Base-by-base conservation (phyloP, 495 filamentous ascomycete genomes). In the Aspergillus egyptiacus region DNA sequence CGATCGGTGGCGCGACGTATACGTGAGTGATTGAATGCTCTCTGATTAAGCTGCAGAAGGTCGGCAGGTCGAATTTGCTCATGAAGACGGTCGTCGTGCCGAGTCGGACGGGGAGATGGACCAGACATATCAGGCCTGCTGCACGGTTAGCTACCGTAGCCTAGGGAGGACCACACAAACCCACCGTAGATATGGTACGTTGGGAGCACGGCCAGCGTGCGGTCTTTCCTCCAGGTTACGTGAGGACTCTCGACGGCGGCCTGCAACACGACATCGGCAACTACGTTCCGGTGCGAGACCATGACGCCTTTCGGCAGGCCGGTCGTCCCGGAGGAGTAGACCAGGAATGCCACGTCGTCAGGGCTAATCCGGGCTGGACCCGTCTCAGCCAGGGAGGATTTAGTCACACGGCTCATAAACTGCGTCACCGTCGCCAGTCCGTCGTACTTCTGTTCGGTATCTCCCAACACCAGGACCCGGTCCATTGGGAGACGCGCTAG, bases 301-400 rank as follows among this genome's bases (percentile, higher is more conserved):
- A 85, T 84, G 18, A 93, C 90, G 2, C 89, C 90, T 63, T 96
- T 95, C 1, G 89, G 88, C 43, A 84, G 64, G 2, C 90, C 90
- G 0, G 89, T 94, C 0, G 90, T 95, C 13, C 89, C 90, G 18
- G 82, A 87, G 28, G 77, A 83, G 62, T 95, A 95, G 40, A 85
- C 85, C 44, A 88, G 65, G 70, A 31, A 89, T 75, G 77, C 56
- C 15, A 72, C 58, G 39, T 75, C 71, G 14, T 60, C 57, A 0
- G 71, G 63, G 11, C 65, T 45, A 50, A 56, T 57, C 57, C 36
- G 38, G 5, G 63, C 61, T 31, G 64, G 59, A 24, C 60, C 45
- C 38, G 22, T 31, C 1, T 2, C 3, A 7, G 17, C 1, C 4
- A 5, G 9, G 14, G 46, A 19, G 1, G 3, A 22, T 2, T 31